Conservation (phyloP, 495 filamentous ascomycete species). For the Annulohypoxylon bovei region DNA sequence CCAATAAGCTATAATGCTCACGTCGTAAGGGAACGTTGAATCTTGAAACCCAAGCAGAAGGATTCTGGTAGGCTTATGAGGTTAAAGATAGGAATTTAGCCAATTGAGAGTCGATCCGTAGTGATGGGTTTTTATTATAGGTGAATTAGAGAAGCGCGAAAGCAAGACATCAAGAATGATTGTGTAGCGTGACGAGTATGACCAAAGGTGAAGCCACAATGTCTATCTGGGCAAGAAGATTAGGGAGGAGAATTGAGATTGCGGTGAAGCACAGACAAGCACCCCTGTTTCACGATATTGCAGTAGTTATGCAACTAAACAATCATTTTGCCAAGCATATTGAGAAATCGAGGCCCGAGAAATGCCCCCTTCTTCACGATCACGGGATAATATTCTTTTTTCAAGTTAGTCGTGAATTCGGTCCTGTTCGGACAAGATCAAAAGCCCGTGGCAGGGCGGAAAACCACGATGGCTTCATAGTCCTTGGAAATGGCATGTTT, state of each 20-base stretch:
- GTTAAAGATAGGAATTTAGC: constrained; percentile 17
- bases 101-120: constrained; percentile 25
- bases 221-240: not conserved
- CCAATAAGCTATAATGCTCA: not conserved
- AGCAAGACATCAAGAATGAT: not conserved
- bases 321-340: not conserved
- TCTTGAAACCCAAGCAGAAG: constrained; percentile 1
- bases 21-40: constrained; percentile 12
- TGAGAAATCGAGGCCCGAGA: not conserved
- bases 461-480: not conserved
- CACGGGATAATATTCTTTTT: not conserved
- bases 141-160: constrained; percentile 12
- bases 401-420: not conserved
- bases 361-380: not conserved
- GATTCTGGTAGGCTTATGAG: constrained; percentile 16
- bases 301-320: constrained; percentile 1
- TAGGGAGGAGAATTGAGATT: constrained; percentile 13
- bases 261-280: constrained; percentile 14
- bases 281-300: constrained; percentile 19
- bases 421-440: not conserved
- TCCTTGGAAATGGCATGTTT: not conserved
- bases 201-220: constrained; percentile 10
- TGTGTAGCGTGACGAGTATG: constrained; percentile 16
- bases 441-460: not conserved
- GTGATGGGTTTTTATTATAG: constrained; percentile 17